A percentile compares a stretch with the other conserved stretches of the same genome.
Evolutionary conservation across 202 grass and related monocot genomes (phyloP).

Genomic region (Setaria italica): DNA sequence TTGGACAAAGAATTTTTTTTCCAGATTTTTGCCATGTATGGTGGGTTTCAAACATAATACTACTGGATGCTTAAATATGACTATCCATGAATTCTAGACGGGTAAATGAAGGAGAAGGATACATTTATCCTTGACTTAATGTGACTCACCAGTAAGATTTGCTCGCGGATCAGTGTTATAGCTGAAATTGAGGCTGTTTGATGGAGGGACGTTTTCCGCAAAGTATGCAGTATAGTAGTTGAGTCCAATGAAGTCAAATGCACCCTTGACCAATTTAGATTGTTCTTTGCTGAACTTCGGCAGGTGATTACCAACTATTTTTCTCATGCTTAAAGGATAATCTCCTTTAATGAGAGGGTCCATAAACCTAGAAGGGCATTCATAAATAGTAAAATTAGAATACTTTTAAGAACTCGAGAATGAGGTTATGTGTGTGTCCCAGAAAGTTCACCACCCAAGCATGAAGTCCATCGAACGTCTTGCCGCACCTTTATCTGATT

Average conservation of each 20-base stretch:
- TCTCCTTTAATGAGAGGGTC: conserved; percentile 31
- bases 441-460: conserved; percentile 61
- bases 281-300: conserved; percentile 49
- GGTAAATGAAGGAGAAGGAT: neutral
- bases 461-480: conserved; percentile 68
- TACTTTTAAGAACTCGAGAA: neutral
- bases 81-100: neutral
- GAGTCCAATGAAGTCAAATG: conserved; percentile 77
- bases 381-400: neutral
- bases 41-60: too few species aligned
- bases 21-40: neutral
- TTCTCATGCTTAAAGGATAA: conserved; percentile 60
- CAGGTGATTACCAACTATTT: conserved; percentile 50
- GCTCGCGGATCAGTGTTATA: conserved; percentile 50
- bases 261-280: conserved; percentile 54
- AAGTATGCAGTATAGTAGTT: conserved; percentile 76
- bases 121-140: neutral
- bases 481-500: conserved; percentile 44
- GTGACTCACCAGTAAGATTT: conserved; percentile 47
- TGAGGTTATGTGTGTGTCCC: neutral
- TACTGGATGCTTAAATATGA: neutral
- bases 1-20: neutral
- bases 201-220: conserved; percentile 26
- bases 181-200: conserved; percentile 45
- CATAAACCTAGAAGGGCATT: conserved; percentile 7